Base-by-base conservation (phyloP, 1,139 yeast species). In the Trichomonascaceae sp. region DNA sequence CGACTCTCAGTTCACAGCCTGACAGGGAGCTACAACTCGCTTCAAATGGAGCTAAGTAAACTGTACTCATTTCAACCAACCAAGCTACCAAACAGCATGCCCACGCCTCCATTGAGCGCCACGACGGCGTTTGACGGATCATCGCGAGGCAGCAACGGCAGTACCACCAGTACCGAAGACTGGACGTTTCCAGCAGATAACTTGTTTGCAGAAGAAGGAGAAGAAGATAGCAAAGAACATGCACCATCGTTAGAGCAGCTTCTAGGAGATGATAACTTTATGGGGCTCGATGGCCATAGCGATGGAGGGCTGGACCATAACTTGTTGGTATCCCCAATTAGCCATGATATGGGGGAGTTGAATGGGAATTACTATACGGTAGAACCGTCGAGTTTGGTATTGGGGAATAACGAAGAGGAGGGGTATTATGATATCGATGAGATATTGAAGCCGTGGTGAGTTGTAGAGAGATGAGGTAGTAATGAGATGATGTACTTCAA, bases 61-160 rank as follows among this genome's bases (percentile, higher is more conserved):
- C 49, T 65, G n/a, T 59, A 61, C 47, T 52, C 59, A n/a, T 58
- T 57, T 54, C 61, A 59, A 45, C 67, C 68, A 2, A 39, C 57
- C 17, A 59, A 62, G 49, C 52, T 61, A 13, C 52, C 55, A 19
- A 58, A 49, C 3, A 54, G 45, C 9, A 44, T 55, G 39, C 50
- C 56, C 19, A 55, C 59, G 18, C 60, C 56, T 12, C 61, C 58
- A 41, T 52, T 48, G 30, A 56, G 57, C 5, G 55, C 55, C 17
- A 55, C 50, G 5, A 39, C 47, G 27, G 22, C 17, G 13, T 41
- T 32, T 36, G 17, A 36, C 17, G 17, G 41, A 2, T 36, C 41
- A 13, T 36, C 41, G 41, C 41, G 19, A 30, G 32, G 6, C 13
- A 24, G 47, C n/a, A 24, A 30, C 6, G 36, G 36, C 18, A 17